A percentile compares a stretch with the other conserved stretches of the same genome.
Conservation (phyloP, 2,329 filamentous ascomycete genomes). For the Fusarium subglutinans region DNA sequence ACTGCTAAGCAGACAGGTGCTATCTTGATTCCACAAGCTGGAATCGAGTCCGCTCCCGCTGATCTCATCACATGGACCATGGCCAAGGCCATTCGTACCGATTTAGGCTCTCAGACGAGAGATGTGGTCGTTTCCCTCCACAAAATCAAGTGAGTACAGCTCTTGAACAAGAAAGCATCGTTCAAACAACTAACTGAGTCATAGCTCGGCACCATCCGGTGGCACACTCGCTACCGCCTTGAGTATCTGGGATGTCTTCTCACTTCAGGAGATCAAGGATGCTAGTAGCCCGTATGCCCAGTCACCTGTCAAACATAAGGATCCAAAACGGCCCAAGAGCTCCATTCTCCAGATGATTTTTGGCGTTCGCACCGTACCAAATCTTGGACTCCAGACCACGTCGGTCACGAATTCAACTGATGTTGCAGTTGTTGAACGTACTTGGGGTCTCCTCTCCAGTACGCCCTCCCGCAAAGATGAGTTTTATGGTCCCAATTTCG, state of each 20-base stretch:
- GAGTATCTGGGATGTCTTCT: constrained; percentile 63
- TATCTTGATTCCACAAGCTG: constrained; percentile 69
- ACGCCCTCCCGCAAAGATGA: constrained; percentile 55
- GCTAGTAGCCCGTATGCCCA: constrained; percentile 62
- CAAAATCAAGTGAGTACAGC: constrained; percentile 49
- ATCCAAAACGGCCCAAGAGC: constrained; percentile 39
- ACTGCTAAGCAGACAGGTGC: constrained; percentile 63
- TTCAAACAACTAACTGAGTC: constrained; percentile 6
- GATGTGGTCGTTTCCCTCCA: constrained; percentile 64
- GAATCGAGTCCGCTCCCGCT: constrained; percentile 69
- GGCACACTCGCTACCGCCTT: constrained; percentile 76
- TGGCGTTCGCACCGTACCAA: constrained; percentile 59
- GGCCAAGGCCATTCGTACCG: constrained; percentile 59
- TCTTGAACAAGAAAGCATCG: neutral
- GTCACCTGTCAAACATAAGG: constrained; percentile 63
- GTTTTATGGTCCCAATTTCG: constrained; percentile 70
- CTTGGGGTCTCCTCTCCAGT: constrained; percentile 68
- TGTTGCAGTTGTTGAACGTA: constrained; percentile 64
- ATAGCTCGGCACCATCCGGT: constrained; percentile 61
- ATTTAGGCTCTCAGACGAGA: constrained; percentile 58
- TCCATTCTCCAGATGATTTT: constrained; percentile 57
- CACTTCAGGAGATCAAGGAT: constrained; percentile 56
- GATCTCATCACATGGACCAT: constrained; percentile 68
- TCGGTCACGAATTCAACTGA: constrained; percentile 62
- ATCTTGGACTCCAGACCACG: constrained; percentile 65